Percentiles rank a stretch among this genome's conserved stretches.
phyloP scores from a whole-genome alignment of 2,329 filamentous ascomycete species.

The Colletotrichum sp. region DNA sequence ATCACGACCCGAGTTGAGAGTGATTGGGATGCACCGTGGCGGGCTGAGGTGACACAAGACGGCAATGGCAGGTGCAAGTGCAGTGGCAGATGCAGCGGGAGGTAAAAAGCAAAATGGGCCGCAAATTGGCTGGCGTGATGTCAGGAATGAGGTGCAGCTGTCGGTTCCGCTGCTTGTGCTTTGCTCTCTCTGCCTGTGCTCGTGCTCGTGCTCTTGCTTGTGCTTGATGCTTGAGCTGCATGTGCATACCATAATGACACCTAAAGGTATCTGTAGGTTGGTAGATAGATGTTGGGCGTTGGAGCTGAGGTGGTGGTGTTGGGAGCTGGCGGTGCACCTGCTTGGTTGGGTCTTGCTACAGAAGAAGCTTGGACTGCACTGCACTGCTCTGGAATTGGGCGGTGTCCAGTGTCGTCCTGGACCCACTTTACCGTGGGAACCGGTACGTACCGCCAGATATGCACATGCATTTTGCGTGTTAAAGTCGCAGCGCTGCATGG shows the following conservation, averaged over 20 bases:
- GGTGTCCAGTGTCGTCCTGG: background rate
- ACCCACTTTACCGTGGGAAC: background rate
- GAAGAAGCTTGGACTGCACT: background rate
- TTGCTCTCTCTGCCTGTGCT: background rate
- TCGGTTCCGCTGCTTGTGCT: background rate
- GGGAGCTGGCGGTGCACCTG: background rate
- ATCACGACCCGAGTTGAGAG: background rate
- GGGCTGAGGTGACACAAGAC: background rate
- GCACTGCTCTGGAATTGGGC: background rate
- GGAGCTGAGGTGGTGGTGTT: background rate
- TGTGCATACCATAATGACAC: background rate
- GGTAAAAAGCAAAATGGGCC: background rate
- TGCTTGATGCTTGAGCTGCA: background rate
- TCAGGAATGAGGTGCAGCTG: slow-evolving; percentile 6
- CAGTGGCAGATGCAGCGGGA: background rate
- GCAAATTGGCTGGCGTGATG: background rate
- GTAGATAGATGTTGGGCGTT: background rate
- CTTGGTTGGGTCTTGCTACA: background rate
- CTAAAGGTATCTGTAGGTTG: background rate
- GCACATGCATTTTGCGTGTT: slow-evolving; percentile 3
- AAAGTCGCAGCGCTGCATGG: background rate
- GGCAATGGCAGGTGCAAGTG: background rate
- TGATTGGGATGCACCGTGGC: background rate
- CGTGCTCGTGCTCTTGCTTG: background rate
- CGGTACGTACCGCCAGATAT: background rate